Base-by-base conservation (phyloP, 164 flowering plant genomes). In the Stephania japonica region DNA sequence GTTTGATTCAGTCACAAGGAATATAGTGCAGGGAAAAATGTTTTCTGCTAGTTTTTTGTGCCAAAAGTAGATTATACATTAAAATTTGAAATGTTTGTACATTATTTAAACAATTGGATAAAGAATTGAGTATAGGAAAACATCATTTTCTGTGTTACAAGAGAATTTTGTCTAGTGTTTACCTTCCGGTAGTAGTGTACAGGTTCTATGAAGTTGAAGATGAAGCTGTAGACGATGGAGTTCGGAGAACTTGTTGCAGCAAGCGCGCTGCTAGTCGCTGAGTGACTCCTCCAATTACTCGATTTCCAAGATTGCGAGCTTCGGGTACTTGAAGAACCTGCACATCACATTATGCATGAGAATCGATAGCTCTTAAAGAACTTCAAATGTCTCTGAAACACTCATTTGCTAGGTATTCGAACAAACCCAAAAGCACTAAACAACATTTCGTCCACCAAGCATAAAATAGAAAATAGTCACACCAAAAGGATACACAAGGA, bases 241-340 rank as follows among this genome's bases (percentile, higher is more conserved):
- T 61, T 26, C 88, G 84, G 5, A 94, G 97, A 78, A 94, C 83
- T 78, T 92, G 98, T 78, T 90, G 98, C 70, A 94, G 85, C 38
- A 92, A 79, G 50, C 98, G 90, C 1, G 98, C 98, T 53, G 97
- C 98, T 56, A 94, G 83, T 73, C 98, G 97, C 59, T 89, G 97
- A 47, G 89, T 83, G 41, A 90, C 82, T 53, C 97, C 97, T 68
- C 91, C 92, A 73, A 86, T 65, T 74, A 94, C 86, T 70, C 91
- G 92, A 5, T 88, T 89, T 42, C 97, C 97, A 47, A 94, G 83
- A 76, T 47, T 77, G 38, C 89, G 90, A 56, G 87, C 95, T 78
- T 89, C 92, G 6, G 89, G 93, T 76, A 91, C 91, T 84, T 90
- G 95, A 78, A 94, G 90, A 71, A 89, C 92, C 98, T 94, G 90